A percentile compares a stretch with the other conserved stretches of the same genome.
Conservation (phyloP, 805 yeast species). For the Candida bentonensis region DNA sequence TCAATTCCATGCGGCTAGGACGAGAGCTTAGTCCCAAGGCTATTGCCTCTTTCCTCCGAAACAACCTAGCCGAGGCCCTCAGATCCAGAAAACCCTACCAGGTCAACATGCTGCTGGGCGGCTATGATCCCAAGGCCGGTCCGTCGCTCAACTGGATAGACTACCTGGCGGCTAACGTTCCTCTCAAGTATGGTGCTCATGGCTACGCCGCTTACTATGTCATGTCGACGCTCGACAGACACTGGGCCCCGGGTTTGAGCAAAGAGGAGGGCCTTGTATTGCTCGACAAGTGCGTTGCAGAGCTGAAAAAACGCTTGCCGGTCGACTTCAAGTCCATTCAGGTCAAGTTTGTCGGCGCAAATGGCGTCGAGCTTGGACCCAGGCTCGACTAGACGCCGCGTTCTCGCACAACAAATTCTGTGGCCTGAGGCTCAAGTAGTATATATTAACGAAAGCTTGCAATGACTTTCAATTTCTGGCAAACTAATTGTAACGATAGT, state of each 20-base stretch:
- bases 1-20: conserved; percentile 75
- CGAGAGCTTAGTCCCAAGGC: conserved; percentile 73
- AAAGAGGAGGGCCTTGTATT: conserved; percentile 67
- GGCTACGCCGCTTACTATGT: conserved; percentile 98
- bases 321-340: conserved; percentile 83
- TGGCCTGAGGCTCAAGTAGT: no score
- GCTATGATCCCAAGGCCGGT: conserved; percentile 47
- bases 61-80: conserved; percentile 71
- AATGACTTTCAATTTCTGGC: no score
- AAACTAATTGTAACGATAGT: no score
- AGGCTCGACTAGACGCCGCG: not conserved
- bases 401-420: not conserved
- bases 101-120: conserved; percentile 81
- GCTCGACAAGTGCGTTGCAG: conserved; percentile 58
- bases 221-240: conserved; percentile 78
- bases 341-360: conserved; percentile 52
- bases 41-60: conserved; percentile 77
- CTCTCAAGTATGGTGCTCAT: conserved; percentile 92
- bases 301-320: conserved; percentile 75
- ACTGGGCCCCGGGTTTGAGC: conserved; percentile 64
- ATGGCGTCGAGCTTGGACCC: conserved; percentile 28
- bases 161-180: conserved; percentile 82
- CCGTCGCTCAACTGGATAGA: conserved; percentile 82
- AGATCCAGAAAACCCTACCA: conserved; percentile 95
- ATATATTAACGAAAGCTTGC: no score